phyloP scores from a whole-genome alignment of 495 filamentous ascomycete genomes.

The Aspergillus biplanus region DNA sequence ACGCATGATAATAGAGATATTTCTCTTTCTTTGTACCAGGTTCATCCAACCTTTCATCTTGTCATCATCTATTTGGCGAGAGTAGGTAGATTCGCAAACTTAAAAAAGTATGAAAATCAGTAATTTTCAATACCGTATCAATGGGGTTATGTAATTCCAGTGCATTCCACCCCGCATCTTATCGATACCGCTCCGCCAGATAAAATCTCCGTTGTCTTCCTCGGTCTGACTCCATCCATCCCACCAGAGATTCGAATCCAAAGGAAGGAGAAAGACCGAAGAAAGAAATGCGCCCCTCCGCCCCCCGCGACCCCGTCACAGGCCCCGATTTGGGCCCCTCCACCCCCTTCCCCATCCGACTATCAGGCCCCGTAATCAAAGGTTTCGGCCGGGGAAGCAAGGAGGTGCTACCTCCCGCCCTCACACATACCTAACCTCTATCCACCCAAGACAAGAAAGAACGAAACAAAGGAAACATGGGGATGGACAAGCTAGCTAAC shows the following conservation, averaged over 20 bases:
- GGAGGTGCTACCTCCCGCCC: slow-evolving; percentile 56
- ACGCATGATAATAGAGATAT: not conserved
- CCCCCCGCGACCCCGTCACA: slow-evolving; percentile 62
- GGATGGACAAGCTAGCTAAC: slow-evolving; percentile 4
- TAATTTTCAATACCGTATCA: not conserved
- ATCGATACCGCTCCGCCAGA: not conserved
- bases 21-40: too few species aligned
- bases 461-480: not conserved
- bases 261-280: slow-evolving; percentile 1
- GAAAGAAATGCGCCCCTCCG: slow-evolving; percentile 41
- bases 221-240: not conserved
- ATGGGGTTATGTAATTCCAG: not conserved
- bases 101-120: not conserved
- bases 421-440: not conserved
- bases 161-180: not conserved
- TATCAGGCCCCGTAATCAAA: slow-evolving; percentile 83
- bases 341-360: slow-evolving; percentile 76
- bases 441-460: not conserved
- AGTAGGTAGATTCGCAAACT: too few species aligned
- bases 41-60: too few species aligned
- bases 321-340: slow-evolving; percentile 73
- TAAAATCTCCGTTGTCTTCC: not conserved
- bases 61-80: too few species aligned
- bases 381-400: slow-evolving; percentile 94
- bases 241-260: not conserved